Conservation (phyloP, 106 monocot species). For the Dendrobium catenatum region DNA sequence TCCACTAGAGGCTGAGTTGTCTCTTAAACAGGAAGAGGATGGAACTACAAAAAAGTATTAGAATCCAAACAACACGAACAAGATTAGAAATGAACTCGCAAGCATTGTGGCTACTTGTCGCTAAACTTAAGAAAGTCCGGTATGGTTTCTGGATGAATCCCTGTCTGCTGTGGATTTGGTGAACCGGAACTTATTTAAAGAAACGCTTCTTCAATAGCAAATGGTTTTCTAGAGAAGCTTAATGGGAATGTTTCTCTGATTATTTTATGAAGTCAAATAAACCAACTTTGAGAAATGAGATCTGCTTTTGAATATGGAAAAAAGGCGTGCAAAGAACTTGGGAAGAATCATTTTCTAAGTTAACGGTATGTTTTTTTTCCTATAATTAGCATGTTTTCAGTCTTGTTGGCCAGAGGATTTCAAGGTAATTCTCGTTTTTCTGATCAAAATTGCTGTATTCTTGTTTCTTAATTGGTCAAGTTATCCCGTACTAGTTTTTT, state of each 20-base stretch:
- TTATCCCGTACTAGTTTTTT: neutral
- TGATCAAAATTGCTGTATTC: neutral
- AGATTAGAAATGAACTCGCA: slow-evolving; percentile 73
- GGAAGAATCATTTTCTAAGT: slow-evolving; percentile 54
- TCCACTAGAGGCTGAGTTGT: slow-evolving; percentile 50
- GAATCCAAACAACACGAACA: slow-evolving; percentile 60
- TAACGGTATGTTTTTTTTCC: slow-evolving; percentile 43
- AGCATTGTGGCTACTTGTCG: slow-evolving; percentile 88
- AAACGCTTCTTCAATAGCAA: slow-evolving; percentile 33
- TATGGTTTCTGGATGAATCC: slow-evolving; percentile 20
- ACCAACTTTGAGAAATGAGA: slow-evolving; percentile 37
- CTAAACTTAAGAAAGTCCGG: slow-evolving; percentile 56
- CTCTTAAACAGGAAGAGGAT: slow-evolving; percentile 50
- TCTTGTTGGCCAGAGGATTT: neutral
- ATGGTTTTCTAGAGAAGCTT: slow-evolving; percentile 14
- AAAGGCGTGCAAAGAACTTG: slow-evolving; percentile 65
- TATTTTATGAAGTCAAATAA: slow-evolving; percentile 13
- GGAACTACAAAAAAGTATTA: slow-evolving; percentile 52
- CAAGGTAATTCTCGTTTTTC: neutral
- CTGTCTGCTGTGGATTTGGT: slow-evolving; percentile 19
- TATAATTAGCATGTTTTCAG: neutral
- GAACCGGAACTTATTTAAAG: slow-evolving; percentile 18
- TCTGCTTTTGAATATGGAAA: slow-evolving; percentile 75
- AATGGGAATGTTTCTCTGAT: slow-evolving; percentile 16
- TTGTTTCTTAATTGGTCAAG: neutral